Evolutionary conservation across 345 rosid species (phyloP), one percentile per base, ranked within the genome.

Genomic region (Brassica nigra): DNA sequence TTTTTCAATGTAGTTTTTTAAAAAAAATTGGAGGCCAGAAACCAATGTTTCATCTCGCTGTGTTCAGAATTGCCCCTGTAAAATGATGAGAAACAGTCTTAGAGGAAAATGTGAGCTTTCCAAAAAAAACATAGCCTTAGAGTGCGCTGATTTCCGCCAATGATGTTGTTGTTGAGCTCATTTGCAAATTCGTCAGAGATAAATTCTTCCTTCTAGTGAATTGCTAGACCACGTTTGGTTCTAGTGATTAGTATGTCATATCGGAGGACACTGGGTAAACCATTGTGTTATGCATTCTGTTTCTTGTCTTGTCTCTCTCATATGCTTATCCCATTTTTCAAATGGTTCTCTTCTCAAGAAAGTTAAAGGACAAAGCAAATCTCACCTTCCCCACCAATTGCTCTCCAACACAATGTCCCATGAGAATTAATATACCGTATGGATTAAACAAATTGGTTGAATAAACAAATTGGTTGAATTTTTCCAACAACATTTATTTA

Each of bases 301-400:
- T 42, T 42, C 49, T 37, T 59, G 52, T 58, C 57, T 33, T 23
- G 27, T 33, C 1, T 66, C 30, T 57, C 44, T 69, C 33, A n/a
- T 3, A 62, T 55, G 72, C 47, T 57, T 27, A 71, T 64, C 65
- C 55, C 62, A 66, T n/a, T 61, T 78, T 49, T 64, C 65, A 74
- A 79, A 16, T 74, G 75, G 75, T 79, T 79, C 58, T 52, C 47
- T 20, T 68, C 58, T 79, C 75, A 62, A 79, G 58, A 68, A 79
- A 61, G 74, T 34, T 68, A 15, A 61, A 47, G 74, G 66, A 79
- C 27, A 79, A 74, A 80, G 75, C 71, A 68, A 74, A 74, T 66
- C 52, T 61, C 49, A 68, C 75, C 71, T 74, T 74, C 65, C 61
- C 71, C 78, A 79, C 82, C 70, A 74, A 79, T 49, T 79, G 58